Base-by-base conservation (phyloP, 2,329 filamentous ascomycete species). In the Penicillium sp. region DNA sequence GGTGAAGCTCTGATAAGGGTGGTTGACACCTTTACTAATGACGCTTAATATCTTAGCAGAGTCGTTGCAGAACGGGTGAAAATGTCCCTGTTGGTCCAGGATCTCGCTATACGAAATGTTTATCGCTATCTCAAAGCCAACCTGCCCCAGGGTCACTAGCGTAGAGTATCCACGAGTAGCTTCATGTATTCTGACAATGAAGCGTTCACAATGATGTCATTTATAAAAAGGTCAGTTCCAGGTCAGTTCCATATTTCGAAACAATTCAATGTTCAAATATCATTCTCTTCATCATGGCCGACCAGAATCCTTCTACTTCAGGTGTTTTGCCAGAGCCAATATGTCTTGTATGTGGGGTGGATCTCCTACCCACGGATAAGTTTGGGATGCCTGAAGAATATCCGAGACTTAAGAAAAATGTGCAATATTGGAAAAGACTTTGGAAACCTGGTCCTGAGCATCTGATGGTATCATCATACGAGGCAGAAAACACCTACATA, bases 401-500 rank as follows among this genome's bases (percentile, higher is more conserved):
- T 32, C 7, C 2, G 8, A 21, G 30, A n/a, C 15, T 3, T 12
- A 9, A 39, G 15, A 12, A 12, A 5, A 8, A 44, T 10, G 4
- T 18, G 10, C 26, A 42, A 39, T 7, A 10, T 20, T 49, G 46
- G 27, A 47, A 30, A 20, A 29, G 18, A 5, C 8, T 39, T 13
- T 34, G n/a, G 37, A 43, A 32, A 5, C 12, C n/a, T 23, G 21
- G 10, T 9, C 27, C n/a, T 4, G 17, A 41, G 7, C 46, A 56
- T 48, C 33, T 50, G 15, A 47, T 53, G 27, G 37, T 56, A 20
- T 34, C 50, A 20, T 46, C 50, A n/a, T 12, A 17, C 20, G 33
- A 56, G 18, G 37, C 41, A 10, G 53, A 53, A 32, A 17, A 47
- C 1, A 21, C 18, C 24, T 15, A 33, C n/a, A 12, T 50, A 6